A percentile compares a stretch with the other conserved stretches of the same genome.
phyloP scores from a whole-genome alignment of 2,329 filamentous ascomycete genomes.

The Calonectria ilicicola region DNA sequence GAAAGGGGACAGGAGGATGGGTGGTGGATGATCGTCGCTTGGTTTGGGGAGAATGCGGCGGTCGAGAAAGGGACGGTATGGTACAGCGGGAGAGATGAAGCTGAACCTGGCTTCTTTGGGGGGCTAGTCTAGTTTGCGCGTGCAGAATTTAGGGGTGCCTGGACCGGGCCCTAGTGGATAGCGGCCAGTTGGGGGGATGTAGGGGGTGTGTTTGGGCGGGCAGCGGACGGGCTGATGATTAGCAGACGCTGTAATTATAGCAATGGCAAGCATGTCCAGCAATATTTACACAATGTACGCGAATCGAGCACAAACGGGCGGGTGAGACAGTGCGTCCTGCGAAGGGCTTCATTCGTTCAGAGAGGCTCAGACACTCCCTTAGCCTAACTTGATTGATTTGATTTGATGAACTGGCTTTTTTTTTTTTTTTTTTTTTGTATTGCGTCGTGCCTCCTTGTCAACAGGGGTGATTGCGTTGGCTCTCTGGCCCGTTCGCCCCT shows the following conservation, averaged over 20 bases:
- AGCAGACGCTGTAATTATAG: slow-evolving; percentile 2
- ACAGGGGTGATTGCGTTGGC: slow-evolving; percentile 3
- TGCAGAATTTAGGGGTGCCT: slow-evolving; percentile 44
- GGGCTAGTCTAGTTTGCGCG: slow-evolving; percentile 42
- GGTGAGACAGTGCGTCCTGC: not conserved
- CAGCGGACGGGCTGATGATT: slow-evolving; percentile 9
- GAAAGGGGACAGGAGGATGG: slow-evolving; percentile 19
- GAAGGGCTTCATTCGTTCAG: not conserved
- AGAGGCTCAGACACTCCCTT: not conserved
- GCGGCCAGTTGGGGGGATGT: slow-evolving; percentile 26
- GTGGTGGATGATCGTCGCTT: slow-evolving; percentile 24
- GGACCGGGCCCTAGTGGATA: slow-evolving; percentile 32
- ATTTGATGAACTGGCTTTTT: slow-evolving; percentile 18
- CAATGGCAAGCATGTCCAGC: not conserved
- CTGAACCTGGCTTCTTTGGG: slow-evolving; percentile 32
- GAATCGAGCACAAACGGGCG: not conserved
- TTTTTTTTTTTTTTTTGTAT: not conserved
- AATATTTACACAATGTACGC: not conserved
- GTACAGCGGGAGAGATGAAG: slow-evolving; percentile 38
- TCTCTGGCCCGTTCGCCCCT: not conserved
- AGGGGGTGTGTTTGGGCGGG: not conserved
- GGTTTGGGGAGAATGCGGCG: slow-evolving; percentile 36
- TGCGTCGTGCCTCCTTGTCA: not conserved
- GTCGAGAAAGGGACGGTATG: slow-evolving; percentile 40
- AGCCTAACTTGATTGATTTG: not conserved